These are phyloP conservation scores for Daldinia concentrica DNA, from an alignment of 495 filamentous ascomycete species.

Conservation along the genomic window DNA sequence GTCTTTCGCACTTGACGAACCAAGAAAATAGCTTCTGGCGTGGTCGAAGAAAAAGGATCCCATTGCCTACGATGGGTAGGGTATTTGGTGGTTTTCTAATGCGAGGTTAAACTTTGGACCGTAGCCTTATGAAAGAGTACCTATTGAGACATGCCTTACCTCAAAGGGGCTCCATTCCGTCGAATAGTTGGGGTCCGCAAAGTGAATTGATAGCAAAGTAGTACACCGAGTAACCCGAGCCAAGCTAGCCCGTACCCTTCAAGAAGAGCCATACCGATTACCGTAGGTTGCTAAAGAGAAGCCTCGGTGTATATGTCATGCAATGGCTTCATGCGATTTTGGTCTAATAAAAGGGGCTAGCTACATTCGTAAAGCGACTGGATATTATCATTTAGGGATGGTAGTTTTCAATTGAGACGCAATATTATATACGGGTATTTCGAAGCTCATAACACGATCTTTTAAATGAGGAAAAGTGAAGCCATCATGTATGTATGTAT, in stretches of 20 bases:
- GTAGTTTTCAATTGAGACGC: neutral
- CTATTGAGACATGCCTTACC: conserved; percentile 34
- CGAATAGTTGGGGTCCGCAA: conserved; percentile 45
- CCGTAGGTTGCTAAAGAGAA: neutral
- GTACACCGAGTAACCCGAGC: conserved; percentile 15
- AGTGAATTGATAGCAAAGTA: conserved; percentile 37
- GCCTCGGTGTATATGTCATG: neutral
- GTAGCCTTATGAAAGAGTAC: neutral
- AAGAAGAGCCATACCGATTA: conserved; percentile 30
- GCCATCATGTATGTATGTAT: neutral
- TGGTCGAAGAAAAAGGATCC: conserved; percentile 64
- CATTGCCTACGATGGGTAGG: conserved; percentile 66
- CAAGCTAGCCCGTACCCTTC: conserved; percentile 23
- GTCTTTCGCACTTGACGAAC: conserved; percentile 65
- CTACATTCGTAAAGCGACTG: neutral
- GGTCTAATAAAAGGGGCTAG: neutral
- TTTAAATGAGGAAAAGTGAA: neutral
- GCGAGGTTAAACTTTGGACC: conserved; percentile 1
- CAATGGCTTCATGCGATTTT: neutral
- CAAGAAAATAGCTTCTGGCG: conserved; percentile 66
- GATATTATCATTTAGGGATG: neutral
- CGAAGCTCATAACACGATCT: neutral
- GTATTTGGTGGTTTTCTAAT: conserved; percentile 63
- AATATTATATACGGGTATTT: neutral
- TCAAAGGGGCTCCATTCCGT: conserved; percentile 48